Evolutionary conservation across 495 filamentous ascomycete species (phyloP).

Genomic region (Hypoxylon fuscum): DNA sequence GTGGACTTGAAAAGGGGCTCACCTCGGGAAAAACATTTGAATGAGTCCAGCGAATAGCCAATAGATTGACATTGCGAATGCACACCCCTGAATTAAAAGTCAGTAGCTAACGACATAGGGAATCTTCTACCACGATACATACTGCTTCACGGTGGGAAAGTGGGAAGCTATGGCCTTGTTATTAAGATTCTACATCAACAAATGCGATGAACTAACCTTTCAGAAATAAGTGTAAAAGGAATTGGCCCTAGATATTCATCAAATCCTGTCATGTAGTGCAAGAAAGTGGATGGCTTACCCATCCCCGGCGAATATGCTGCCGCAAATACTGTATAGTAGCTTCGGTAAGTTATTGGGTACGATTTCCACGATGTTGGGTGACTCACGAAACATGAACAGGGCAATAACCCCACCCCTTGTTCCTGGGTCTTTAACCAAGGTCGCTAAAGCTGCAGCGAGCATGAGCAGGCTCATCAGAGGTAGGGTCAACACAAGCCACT

Average conservation of each 20-base stretch:
- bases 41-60: conserved; percentile 49
- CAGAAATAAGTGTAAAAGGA: conserved; percentile 47
- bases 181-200: neutral
- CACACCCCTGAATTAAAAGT: conserved; percentile 32
- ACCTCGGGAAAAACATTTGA: conserved; percentile 48
- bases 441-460: conserved; percentile 34
- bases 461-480: conserved; percentile 72
- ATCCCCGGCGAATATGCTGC: conserved; percentile 47
- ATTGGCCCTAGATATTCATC: conserved; percentile 39
- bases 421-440: conserved; percentile 1
- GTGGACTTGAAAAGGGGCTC: conserved; percentile 21
- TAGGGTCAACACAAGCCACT: conserved; percentile 75
- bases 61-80: conserved; percentile 48
- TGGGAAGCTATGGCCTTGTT: conserved; percentile 39
- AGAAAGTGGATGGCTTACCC: conserved; percentile 18
- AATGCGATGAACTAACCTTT: conserved; percentile 29
- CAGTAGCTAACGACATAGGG: neutral
- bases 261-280: neutral
- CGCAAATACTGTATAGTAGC: conserved; percentile 33
- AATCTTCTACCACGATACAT: conserved; percentile 5
- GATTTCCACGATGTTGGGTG: neutral
- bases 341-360: conserved; percentile 10
- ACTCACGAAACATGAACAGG: conserved; percentile 41
- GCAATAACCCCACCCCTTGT: conserved; percentile 25
- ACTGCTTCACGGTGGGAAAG: conserved; percentile 48